phyloP scores from a whole-genome alignment of 495 filamentous ascomycete genomes.

The Penicillium subrubescens region DNA sequence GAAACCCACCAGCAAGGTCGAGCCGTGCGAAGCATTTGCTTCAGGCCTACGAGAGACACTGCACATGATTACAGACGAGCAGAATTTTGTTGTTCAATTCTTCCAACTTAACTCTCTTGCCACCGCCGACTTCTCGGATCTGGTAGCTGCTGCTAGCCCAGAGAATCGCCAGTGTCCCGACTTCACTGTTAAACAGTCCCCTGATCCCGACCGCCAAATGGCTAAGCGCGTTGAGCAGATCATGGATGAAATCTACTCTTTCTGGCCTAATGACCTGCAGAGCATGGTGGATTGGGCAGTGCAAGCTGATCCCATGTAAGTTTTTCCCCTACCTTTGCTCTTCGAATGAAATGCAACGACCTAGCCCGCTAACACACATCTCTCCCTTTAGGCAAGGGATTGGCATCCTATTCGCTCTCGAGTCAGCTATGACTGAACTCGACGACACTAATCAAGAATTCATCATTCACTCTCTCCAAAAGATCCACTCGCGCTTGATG shows the following conservation, averaged over 20 bases:
- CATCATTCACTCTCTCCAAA: constrained; percentile 75
- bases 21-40: constrained; percentile 81
- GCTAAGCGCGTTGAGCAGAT: constrained; percentile 75
- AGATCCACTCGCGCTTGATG: constrained; percentile 73
- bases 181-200: constrained; percentile 67
- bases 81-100: constrained; percentile 92
- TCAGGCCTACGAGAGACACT: constrained; percentile 77
- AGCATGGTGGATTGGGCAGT: constrained; percentile 83
- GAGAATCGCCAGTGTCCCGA: constrained; percentile 68
- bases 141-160: constrained; percentile 65
- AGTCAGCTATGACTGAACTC: constrained; percentile 72
- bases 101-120: constrained; percentile 85
- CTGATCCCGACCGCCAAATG: constrained; percentile 82
- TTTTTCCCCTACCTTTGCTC: constrained; percentile 12
- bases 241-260: constrained; percentile 86
- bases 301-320: constrained; percentile 76
- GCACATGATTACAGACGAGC: constrained; percentile 81
- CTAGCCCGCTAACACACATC: constrained; percentile 5
- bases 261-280: constrained; percentile 78
- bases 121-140: constrained; percentile 77
- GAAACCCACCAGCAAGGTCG: constrained; percentile 66
- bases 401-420: constrained; percentile 79
- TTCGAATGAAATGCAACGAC: neutral
- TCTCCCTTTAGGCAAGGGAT: constrained; percentile 70
- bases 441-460: constrained; percentile 92